Base-by-base conservation (phyloP, 1,284 basidiomycete species). In the Phenoliferia sp. region DNA sequence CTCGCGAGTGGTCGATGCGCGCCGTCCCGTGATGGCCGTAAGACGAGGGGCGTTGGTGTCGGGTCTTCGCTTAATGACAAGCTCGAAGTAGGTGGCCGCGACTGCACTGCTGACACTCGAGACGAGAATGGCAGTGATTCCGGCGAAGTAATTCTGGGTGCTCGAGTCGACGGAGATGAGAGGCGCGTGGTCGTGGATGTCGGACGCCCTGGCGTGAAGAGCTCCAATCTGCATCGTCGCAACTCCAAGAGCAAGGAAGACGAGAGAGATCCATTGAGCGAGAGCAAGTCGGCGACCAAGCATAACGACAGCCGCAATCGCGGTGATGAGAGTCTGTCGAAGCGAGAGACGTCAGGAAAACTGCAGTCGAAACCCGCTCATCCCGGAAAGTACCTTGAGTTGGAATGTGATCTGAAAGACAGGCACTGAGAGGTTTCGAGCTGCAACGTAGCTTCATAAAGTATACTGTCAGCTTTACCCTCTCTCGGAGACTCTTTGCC, bases 341-440 rank as follows among this genome's bases (percentile, higher is more conserved):
- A 29, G 26, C 36, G 54, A 29, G 34, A 48, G 1, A 34, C 6
- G 33, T 68, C 29, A 64, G 59, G 16, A 5, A 31, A 19, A 1
- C 0, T 6, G 6, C 7, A 1, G 17, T n/a, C 6, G 9, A 34
- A 31, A n/a, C 7, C 34, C 5, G 52, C 15, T 34, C 2, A 2
- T 22, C 17, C 2, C 1, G 16, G 31, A 34, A 32, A 71, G 44
- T 32, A 77, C 76, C 73, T 79, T 80, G 58, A 80, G 74, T 70
- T 80, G 79, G 63, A 78, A 80, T 10, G 78, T 76, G 64, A 79
- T 78, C 61, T 79, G 78, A 66, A 80, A 80, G 59, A 79, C 74
- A 1, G 79, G 76, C 3, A 79, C 78, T 39, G 77, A 77, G 36
- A 80, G 75, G 63, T 79, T 79, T 22, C 76, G 75, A 9, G 78